Conservation (phyloP, 805 yeast species). For the Barnettozyma pratensis region DNA sequence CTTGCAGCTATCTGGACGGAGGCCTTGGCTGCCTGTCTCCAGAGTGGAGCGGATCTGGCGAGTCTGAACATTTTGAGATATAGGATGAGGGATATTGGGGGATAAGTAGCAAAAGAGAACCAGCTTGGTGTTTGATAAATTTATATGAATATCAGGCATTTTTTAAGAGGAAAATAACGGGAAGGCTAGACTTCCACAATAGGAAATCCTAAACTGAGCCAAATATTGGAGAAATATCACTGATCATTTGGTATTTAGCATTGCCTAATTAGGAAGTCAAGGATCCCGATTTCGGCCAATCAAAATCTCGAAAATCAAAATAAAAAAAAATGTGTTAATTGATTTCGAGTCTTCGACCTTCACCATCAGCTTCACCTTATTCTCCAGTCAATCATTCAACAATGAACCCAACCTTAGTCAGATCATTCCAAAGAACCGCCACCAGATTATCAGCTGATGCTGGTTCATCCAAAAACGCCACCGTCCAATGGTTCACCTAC, state of each 20-base stretch:
- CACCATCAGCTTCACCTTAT: no score
- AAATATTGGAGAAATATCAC: no score
- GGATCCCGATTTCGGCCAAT: no score
- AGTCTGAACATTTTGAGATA: slow-evolving; percentile 4
- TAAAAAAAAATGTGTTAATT: not conserved
- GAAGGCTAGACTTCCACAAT: slow-evolving; percentile 3
- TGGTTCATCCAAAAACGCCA: slow-evolving; percentile 12
- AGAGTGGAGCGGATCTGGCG: slow-evolving; percentile 1
- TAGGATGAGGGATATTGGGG: not conserved
- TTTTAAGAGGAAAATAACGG: not conserved
- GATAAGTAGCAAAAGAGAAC: no score
- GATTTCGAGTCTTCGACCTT: not conserved
- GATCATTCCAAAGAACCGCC: slow-evolving; percentile 24
- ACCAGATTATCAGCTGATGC: slow-evolving; percentile 19
- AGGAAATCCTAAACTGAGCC: not conserved
- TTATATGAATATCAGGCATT: no score
- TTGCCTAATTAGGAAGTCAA: not conserved
- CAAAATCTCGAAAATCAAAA: not conserved
- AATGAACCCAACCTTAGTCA: slow-evolving; percentile 25
- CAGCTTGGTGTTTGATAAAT: no score
- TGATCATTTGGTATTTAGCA: no score
- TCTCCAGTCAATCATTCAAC: not conserved
- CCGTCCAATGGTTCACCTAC: slow-evolving; percentile 22
- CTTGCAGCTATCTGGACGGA: not conserved
- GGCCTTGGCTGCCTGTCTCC: not conserved